A percentile compares a stretch with the other conserved stretches of the same genome.
These are phyloP conservation scores for Wallacemonas sp. DNA, from an alignment of 208 protist species.

Conservation along the genomic window DNA sequence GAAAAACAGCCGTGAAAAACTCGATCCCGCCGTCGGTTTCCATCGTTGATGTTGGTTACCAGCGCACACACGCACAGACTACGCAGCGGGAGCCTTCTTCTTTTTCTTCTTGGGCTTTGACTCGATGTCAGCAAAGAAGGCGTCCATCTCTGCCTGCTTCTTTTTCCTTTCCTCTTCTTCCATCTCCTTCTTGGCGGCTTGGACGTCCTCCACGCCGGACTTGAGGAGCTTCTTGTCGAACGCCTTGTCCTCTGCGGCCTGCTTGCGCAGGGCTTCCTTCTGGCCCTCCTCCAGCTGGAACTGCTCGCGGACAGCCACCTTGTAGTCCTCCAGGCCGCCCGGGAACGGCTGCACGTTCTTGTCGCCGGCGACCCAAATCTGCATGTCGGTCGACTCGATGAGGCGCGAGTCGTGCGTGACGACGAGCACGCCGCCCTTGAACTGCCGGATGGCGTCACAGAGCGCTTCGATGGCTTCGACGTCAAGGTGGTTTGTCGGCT, in stretches of 20 bases:
- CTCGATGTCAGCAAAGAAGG: constrained; percentile 32
- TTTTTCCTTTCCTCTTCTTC: constrained; percentile 30
- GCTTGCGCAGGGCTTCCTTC: constrained; percentile 41
- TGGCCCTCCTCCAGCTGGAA: constrained; percentile 71
- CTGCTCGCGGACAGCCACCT: constrained; percentile 60
- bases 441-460: constrained; percentile 74
- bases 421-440: constrained; percentile 89
- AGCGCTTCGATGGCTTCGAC: constrained; percentile 91
- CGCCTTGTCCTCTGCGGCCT: constrained; percentile 44
- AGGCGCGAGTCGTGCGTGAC: constrained; percentile 90
- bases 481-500: constrained; percentile 95
- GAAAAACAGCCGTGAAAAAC: background rate
- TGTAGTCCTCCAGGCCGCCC: constrained; percentile 84
- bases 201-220: constrained; percentile 35
- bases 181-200: constrained; percentile 40
- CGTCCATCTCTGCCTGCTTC: constrained; percentile 25
- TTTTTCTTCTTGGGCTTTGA: constrained; percentile 52
- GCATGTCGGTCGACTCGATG: constrained; percentile 87
- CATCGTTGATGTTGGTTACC: background rate
- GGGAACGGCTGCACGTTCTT: constrained; percentile 80
- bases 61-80: background rate
- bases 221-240: constrained; percentile 50
- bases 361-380: constrained; percentile 87
- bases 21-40: background rate
- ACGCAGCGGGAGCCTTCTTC: constrained; percentile 22